phyloP scores from a whole-genome alignment of 2,329 filamentous ascomycete genomes.

The Chaetomiaceae sp. region DNA sequence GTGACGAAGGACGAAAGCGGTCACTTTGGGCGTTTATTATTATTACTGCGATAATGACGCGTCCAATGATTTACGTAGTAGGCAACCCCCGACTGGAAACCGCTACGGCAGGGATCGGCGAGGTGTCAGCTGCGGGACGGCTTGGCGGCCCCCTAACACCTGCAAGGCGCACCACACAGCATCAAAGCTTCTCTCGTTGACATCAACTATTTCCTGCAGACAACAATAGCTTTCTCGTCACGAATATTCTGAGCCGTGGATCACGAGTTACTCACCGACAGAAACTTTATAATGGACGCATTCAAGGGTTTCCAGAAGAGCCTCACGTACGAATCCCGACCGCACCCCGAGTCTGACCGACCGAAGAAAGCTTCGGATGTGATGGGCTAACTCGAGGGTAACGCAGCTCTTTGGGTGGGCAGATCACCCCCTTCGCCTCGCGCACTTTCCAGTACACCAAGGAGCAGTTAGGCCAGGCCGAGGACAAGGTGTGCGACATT shows the following conservation, averaged over 20 bases:
- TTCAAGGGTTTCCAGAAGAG: slow-evolving; percentile 57
- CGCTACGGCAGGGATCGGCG: slow-evolving; percentile 18
- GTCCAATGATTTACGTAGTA: slow-evolving; percentile 1
- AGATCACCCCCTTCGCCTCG: slow-evolving; percentile 87
- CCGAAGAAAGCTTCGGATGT: slow-evolving; percentile 2
- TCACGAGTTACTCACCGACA: background rate
- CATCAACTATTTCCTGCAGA: slow-evolving; percentile 6
- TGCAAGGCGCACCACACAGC: slow-evolving; percentile 3
- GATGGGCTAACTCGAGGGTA: slow-evolving; percentile 23
- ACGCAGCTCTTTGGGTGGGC: slow-evolving; percentile 61
- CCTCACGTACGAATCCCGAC: slow-evolving; percentile 43
- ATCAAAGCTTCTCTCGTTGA: slow-evolving; percentile 14
- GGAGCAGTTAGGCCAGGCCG: slow-evolving; percentile 90
- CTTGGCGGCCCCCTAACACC: slow-evolving; percentile 20
- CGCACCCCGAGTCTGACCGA: slow-evolving; percentile 9
- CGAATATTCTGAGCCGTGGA: background rate
- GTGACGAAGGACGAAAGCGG: background rate
- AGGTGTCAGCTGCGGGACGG: slow-evolving; percentile 14
- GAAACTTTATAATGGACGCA: slow-evolving; percentile 45
- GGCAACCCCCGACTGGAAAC: background rate
- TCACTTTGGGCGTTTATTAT: background rate
- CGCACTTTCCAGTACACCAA: slow-evolving; percentile 97
- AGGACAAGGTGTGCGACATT: slow-evolving; percentile 68
- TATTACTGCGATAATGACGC: no score
- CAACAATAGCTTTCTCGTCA: background rate